Evolutionary conservation across 306 rosid species (phyloP).

Genomic region (Ormosia emarginata): DNA sequence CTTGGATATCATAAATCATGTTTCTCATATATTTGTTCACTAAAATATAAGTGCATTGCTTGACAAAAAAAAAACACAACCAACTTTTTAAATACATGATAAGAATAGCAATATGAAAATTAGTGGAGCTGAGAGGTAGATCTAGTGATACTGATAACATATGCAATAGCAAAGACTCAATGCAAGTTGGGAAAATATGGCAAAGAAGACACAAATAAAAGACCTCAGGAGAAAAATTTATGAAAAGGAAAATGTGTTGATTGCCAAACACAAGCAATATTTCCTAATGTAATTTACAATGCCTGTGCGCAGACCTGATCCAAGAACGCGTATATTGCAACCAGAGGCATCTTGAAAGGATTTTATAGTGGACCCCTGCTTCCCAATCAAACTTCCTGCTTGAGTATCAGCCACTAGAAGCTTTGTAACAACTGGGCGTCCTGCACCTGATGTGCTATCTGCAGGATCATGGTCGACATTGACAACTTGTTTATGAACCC

Average conservation of each 20-base stretch:
- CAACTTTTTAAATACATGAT: background rate
- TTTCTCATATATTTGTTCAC: background rate
- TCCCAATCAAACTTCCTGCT: slow-evolving; percentile 62
- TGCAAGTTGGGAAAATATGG: background rate
- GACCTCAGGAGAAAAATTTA: background rate
- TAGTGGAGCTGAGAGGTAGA: background rate
- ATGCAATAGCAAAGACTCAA: background rate
- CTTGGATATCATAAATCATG: background rate
- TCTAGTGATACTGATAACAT: background rate
- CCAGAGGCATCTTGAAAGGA: slow-evolving; percentile 50
- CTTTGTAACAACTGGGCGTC: slow-evolving; percentile 35
- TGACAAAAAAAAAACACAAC: background rate
- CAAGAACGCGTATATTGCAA: slow-evolving; percentile 53
- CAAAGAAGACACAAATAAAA: background rate
- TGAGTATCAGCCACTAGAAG: slow-evolving; percentile 64
- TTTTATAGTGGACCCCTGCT: slow-evolving; percentile 53
- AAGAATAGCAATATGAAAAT: slow-evolving; percentile 7
- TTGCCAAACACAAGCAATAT: background rate
- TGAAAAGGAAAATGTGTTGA: background rate
- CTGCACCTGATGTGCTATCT: slow-evolving; percentile 33
- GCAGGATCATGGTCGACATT: slow-evolving; percentile 41
- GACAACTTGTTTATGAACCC: slow-evolving; percentile 57
- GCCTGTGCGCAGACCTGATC: slow-evolving; percentile 38
- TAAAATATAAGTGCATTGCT: background rate
- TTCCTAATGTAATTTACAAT: background rate